Evolutionary conservation across 352 stramenopile species (phyloP), one percentile per base, ranked within the genome.

Genomic region (Phytopythium ostracodes): DNA sequence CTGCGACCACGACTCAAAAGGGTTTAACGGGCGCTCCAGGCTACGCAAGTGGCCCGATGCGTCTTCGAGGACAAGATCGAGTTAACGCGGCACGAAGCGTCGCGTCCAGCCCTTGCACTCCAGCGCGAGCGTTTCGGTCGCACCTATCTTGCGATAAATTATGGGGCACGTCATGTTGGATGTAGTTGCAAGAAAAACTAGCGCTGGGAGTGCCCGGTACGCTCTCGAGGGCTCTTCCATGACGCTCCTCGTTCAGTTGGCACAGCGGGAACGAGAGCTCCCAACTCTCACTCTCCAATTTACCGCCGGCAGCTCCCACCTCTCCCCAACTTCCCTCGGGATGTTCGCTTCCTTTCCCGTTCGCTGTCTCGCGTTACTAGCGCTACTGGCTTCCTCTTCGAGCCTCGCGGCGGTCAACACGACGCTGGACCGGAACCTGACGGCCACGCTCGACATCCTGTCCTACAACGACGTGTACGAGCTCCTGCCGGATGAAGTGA

Each of bases 381-480:
- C 24, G 11, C 24, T 52, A 12, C 20, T 33, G 24, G 14, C 24
- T 1, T 1, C 46, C 0, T 33, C 22, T 52, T 24, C 22, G 12
- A n/a, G 22, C 46, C 46, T 52, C 24, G 46, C 46, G 24, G 24
- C 24, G 46, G 46, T 52, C 46, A 52, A 33, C 24, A 52, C 9
- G 10, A 33, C 22, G 3, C 24, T 52, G 12, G 46, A 52, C 12
- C 83, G 81, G 58, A 74, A 71, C 42, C 40, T 72, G 46, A 84
- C 73, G 10, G 80, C 79, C 24, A 71, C 67, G 22, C 57, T 92
- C 60, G 81, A 92, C 61, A 72, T 92, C 54, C 47, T 92, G 56
- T 79, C 83, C 46, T 90, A 90, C 68, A 89, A 88, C 58, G 84
- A 91, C 54, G 84, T 93, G 9, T 93, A 93, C 68, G 84, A 93